Evolutionary conservation across 2,329 filamentous ascomycete genomes (phyloP).

Genomic region (Fusarium sp.): DNA sequence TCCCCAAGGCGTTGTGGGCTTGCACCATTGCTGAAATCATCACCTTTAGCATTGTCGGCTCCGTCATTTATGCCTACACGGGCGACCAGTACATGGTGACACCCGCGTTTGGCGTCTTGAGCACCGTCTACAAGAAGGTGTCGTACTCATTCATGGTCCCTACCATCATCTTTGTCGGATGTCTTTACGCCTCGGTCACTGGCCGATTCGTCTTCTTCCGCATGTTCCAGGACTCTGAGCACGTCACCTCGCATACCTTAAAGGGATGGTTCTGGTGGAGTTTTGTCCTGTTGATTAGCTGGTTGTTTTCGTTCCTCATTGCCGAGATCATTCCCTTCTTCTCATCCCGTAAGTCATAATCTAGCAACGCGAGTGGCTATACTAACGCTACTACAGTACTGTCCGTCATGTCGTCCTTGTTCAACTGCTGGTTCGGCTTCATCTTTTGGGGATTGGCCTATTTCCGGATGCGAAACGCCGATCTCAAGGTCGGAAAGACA

Average conservation of each 20-base stretch:
- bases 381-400: conserved; percentile 60
- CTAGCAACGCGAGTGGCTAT: rapidly evolving
- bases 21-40: conserved; percentile 91
- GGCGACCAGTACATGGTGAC: conserved; percentile 91
- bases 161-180: conserved; percentile 91
- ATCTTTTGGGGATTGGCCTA: conserved; percentile 94
- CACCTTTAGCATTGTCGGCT: conserved; percentile 86
- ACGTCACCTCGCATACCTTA: conserved; percentile 85
- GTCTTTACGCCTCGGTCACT: conserved; percentile 90
- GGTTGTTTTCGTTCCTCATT: conserved; percentile 89
- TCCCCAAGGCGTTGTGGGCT: conserved; percentile 91
- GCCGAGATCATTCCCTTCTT: conserved; percentile 96
- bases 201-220: conserved; percentile 93
- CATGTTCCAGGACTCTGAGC: conserved; percentile 82
- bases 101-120: conserved; percentile 88
- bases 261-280: conserved; percentile 86
- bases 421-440: conserved; percentile 94
- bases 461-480: conserved; percentile 80
- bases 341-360: conserved; percentile 71
- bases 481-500: conserved; percentile 67
- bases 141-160: conserved; percentile 96
- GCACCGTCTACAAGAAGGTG: conserved; percentile 86
- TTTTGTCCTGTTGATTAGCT: conserved; percentile 77
- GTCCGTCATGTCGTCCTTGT: conserved; percentile 85
- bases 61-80: conserved; percentile 85